Evolutionary conservation across 352 stramenopile species (phyloP).

Genomic region (Globisporangium paddicum): DNA sequence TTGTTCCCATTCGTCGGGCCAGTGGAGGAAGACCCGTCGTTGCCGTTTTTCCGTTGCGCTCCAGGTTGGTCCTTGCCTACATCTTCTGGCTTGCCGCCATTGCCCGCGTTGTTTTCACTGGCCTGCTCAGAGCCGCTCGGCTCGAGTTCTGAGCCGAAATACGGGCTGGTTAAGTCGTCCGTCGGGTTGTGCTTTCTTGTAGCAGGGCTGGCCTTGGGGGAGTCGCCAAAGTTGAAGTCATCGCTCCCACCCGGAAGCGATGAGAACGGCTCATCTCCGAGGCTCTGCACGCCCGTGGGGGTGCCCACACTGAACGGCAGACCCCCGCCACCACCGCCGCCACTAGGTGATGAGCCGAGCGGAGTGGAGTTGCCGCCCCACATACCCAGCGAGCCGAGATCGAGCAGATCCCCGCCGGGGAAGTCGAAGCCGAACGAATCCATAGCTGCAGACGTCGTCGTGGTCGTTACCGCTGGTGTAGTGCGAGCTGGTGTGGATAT

Average conservation of each 20-base stretch:
- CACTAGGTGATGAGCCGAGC: slow-evolving; percentile 65
- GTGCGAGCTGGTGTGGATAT: background rate
- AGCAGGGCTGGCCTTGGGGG: slow-evolving; percentile 43
- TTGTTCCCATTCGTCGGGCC: slow-evolving; percentile 12
- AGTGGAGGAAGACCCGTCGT: slow-evolving; percentile 10
- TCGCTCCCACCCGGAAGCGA: slow-evolving; percentile 39
- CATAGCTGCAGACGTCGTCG: slow-evolving; percentile 28
- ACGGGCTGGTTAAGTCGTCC: slow-evolving; percentile 44
- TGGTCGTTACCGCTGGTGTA: background rate
- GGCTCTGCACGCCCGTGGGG: slow-evolving; percentile 75
- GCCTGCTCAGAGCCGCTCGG: slow-evolving; percentile 23
- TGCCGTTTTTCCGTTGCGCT: slow-evolving; percentile 20
- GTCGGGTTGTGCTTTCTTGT: slow-evolving; percentile 12
- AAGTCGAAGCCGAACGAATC: slow-evolving; percentile 88
- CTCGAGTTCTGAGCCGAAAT: slow-evolving; percentile 69
- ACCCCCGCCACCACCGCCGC: slow-evolving; percentile 21
- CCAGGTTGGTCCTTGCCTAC: slow-evolving; percentile 23
- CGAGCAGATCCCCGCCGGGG: slow-evolving; percentile 60
- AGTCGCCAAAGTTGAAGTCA: slow-evolving; percentile 81
- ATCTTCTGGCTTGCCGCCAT: slow-evolving; percentile 24
- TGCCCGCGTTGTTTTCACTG: slow-evolving; percentile 28
- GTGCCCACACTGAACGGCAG: slow-evolving; percentile 84
- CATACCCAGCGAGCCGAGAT: slow-evolving; percentile 65
- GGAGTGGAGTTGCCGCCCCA: slow-evolving; percentile 61
- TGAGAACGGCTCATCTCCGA: slow-evolving; percentile 73